Evolutionary conservation across 2,329 filamentous ascomycete genomes (phyloP).

Genomic region (Leptographium galeiforme): DNA sequence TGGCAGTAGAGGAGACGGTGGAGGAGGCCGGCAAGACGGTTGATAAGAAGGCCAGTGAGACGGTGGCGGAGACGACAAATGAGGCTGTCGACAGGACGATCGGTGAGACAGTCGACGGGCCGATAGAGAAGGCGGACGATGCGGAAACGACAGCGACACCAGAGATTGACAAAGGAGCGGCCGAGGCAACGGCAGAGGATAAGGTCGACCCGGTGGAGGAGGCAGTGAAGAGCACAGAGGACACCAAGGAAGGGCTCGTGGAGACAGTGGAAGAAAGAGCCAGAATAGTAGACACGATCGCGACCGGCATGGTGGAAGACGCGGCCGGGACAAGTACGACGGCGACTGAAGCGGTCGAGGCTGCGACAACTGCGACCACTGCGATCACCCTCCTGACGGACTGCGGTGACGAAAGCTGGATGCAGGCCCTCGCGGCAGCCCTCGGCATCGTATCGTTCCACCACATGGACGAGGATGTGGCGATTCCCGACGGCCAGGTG

Average conservation of each 20-base stretch:
- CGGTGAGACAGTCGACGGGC: background rate
- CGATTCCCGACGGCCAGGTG: conserved; percentile 1
- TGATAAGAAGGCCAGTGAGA: background rate
- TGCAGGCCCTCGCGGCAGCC: background rate
- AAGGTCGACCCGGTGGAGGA: background rate
- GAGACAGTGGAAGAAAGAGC: no score
- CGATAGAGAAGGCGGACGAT: no score
- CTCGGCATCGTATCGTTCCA: background rate
- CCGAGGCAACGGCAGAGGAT: background rate
- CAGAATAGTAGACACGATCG: no score
- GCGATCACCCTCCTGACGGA: no score
- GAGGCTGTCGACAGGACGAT: background rate
- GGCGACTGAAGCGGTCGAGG: no score
- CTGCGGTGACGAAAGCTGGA: background rate
- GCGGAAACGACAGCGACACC: no score
- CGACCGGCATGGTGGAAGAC: no score
- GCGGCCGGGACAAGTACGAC: no score
- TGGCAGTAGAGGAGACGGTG: background rate
- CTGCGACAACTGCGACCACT: no score
- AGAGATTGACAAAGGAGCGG: no score
- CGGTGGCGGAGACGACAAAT: background rate
- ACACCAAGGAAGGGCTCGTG: no score
- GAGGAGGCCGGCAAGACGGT: background rate
- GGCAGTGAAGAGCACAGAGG: background rate
- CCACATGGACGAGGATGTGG: conserved; percentile 2